Base-by-base conservation (phyloP, 805 yeast species). In the Metschnikowia santaceciliae region DNA sequence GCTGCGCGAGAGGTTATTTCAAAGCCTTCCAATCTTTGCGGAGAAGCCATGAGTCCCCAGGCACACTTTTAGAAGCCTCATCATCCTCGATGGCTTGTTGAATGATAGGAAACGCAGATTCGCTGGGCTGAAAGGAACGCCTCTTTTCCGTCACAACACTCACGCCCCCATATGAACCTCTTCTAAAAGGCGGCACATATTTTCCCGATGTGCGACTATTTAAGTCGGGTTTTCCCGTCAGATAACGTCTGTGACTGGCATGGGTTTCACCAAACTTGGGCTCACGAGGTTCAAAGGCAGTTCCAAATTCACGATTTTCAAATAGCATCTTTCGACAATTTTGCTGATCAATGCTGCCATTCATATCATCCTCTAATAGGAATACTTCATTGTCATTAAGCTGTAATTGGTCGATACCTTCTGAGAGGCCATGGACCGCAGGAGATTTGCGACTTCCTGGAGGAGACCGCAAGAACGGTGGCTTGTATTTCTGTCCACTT, bases 101-200 rank as follows among this genome's bases (percentile, higher is more conserved):
- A 17, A 54, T 48, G 20, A 53, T 34, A 17, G 56, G 50, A 17
- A 47, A 47, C 8, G 47, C 47, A 26, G 48, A n/a, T 13, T 49
- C 56, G 26, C 36, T 47, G 4, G 60, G 48, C 19, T 51, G 45
- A 22, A 50, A 38, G 11, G 55, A 50, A 13, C 61, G 56, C 34
- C 51, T 47, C 32, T 48, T 58, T 6, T 58, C 61, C n/a, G 50
- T 47, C 13, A 26, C 38, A n/a, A 42, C 42, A 8, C 53, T 50
- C 42, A 49, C 52, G n/a, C 55, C 52, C 20, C 50, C 51, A 35
- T 66, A 70, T 4, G 83, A 78, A 0, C 80, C 78, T 62, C 90
- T 75, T 56, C 84, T 70, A 59, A 79, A 83, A n/a, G 90, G 90
- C 19, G 91, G 91, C 37, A 86, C 71, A 58, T 86, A 85, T 61